phyloP scores from a whole-genome alignment of 2,329 filamentous ascomycete species.

The Niveomyces coronatus region DNA sequence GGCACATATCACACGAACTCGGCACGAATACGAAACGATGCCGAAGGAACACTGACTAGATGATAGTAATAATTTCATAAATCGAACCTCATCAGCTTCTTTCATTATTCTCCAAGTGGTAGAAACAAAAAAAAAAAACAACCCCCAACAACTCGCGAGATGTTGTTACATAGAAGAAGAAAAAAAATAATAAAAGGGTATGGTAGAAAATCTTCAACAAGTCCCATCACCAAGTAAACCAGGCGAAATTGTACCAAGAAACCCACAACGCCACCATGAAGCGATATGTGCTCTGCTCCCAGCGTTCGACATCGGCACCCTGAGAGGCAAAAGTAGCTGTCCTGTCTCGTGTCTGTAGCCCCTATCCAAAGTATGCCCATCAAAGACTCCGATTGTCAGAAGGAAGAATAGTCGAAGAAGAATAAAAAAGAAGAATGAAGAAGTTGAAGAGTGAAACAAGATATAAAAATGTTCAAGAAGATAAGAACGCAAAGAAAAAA shows the following conservation, averaged over 20 bases:
- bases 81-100: no score
- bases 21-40: no score
- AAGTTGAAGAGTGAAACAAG: constrained; percentile 2
- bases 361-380: no score
- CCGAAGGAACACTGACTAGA: no score
- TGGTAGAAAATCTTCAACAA: not conserved
- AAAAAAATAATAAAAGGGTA: constrained; percentile 2
- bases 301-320: no score
- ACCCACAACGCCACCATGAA: constrained; percentile 7
- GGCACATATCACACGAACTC: no score
- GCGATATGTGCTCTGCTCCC: constrained; percentile 3
- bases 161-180: not conserved
- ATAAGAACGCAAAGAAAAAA: constrained; percentile 8
- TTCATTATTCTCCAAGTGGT: not conserved
- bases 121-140: not conserved
- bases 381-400: no score
- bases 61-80: no score
- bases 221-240: not conserved
- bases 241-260: not conserved
- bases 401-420: no score
- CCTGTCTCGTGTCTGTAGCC: no score
- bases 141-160: not conserved
- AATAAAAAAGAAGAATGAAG: no score
- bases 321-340: no score
- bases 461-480: constrained; percentile 1